phyloP scores from a whole-genome alignment of 2,329 filamentous ascomycete genomes.

The Penicillium sp. region DNA sequence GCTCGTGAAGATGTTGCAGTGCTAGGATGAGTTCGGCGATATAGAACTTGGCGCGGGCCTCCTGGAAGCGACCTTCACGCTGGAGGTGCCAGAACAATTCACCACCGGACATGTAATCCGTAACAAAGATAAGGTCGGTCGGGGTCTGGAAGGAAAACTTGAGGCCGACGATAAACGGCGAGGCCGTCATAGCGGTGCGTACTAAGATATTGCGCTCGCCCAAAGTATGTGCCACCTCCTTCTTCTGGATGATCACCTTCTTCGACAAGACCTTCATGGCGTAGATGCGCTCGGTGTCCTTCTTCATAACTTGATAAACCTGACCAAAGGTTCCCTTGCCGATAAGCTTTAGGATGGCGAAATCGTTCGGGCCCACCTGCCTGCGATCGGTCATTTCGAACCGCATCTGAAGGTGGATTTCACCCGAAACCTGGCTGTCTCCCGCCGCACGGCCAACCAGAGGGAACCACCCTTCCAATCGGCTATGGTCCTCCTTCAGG shows the following conservation, averaged over 20 bases:
- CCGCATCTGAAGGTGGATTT: conserved; percentile 78
- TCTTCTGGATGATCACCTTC: conserved; percentile 99
- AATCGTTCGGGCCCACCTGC: conserved; percentile 90
- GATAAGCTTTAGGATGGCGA: conserved; percentile 91
- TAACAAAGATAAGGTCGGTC: conserved; percentile 94
- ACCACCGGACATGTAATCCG: conserved; percentile 98
- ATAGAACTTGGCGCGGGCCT: conserved; percentile 95
- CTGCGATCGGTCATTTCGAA: conserved; percentile 86
- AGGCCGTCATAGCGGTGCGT: conserved; percentile 89
- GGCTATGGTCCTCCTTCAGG: conserved; percentile 62
- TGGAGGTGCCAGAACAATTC: conserved; percentile 99
- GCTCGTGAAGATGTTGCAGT: conserved; percentile 88
- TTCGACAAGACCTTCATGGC: conserved; percentile 99
- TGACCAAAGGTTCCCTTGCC: conserved; percentile 98
- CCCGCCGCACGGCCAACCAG: conserved; percentile 75
- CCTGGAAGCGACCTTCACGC: conserved; percentile 91
- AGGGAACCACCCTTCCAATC: conserved; percentile 78
- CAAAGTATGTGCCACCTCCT: conserved; percentile 94
- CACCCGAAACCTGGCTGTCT: conserved; percentile 69
- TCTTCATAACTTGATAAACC: conserved; percentile 97
- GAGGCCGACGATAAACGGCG: conserved; percentile 93
- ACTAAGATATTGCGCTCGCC: conserved; percentile 97
- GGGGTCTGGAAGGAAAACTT: conserved; percentile 99
- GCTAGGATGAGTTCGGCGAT: conserved; percentile 96
- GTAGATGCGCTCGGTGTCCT: conserved; percentile 91